Base-by-base conservation (phyloP, 2,329 filamentous ascomycete species). In the Pestalotiopsis sp. region DNA sequence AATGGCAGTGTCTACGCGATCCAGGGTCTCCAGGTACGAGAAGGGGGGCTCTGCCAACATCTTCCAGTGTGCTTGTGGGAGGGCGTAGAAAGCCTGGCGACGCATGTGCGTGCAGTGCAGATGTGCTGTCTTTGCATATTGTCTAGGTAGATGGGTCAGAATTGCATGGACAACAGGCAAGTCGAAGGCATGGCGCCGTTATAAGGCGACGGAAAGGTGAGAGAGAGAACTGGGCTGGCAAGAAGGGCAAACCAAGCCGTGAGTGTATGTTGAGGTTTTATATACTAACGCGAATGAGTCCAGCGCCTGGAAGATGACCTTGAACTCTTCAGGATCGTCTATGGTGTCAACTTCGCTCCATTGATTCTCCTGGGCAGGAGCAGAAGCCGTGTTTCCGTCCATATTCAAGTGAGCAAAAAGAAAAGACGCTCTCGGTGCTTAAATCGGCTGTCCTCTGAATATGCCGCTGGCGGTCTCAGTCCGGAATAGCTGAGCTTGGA, bases 61-160 rank as follows among this genome's bases (percentile, higher is more conserved):
- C 76, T 92, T 88, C 90, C 94, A 96, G 78, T 99, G 95, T 1
- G 87, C 84, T 69, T 91, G 90, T 1, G 95, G 94, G 5, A 99
- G 86, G 9, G 94, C 93, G 79, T 98, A 99, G 81, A 99, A 98
- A 14, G 94, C 92, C 80, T 96, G 94, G 36, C 97, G 91, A 25
- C 96, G 91, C 20, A 95, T 87, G 80, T 98, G 95, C 4, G 95
- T 98, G 72, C 93, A 91, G 80, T 97, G 97, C 82, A 92, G 92
- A 79, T 98, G 95, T 4, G 95, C 92, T 27, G 90, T 89, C 75
- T 91, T 92, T 72, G 93, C 91, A 79, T 98, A 98, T 81, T 95
- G 93, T 67, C 94, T 97, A 74, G 66, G 36, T 45, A 62, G 63
- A 56, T 25, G 36, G 2, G 45, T 52, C 45, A 52, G n/a, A 20